Evolutionary conservation across 495 filamentous ascomycete genomes (phyloP), one percentile per base, ranked within the genome.

Genomic region (Wilcoxina mikolae): DNA sequence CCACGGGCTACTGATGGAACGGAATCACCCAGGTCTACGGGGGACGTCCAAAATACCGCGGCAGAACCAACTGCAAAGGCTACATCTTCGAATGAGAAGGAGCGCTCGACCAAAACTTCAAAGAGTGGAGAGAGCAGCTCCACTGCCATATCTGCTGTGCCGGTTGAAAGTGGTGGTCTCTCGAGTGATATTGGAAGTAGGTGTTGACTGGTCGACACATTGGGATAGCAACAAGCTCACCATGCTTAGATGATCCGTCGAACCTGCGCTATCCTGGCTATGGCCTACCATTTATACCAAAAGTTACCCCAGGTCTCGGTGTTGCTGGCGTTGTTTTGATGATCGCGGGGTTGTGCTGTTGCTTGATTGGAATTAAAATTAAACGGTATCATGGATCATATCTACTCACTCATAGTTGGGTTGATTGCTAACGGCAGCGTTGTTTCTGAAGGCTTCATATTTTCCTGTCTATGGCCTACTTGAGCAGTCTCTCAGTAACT

Each of bases 291-390:
- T 72, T 94, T 42, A 61, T 77, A 15, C 88, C 90, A 0, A 64
- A 61, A 26, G 76, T 95, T 42, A 94, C 85, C 10, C 89, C 90
- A 10, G 87, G 79, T 50, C 74, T 85, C 65, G 82, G 78, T 9
- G 78, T 95, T 54, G 78, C 82, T 26, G 90, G 90, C 5, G 78
- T 82, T 25, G 72, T 95, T 47, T 70, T 95, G 26, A 71, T 95
- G 17, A 62, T 79, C 17, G 76, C 78, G 11, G 90, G 90, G 10
- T 60, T 73, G 11, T 70, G 80, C 22, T 81, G 87, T 57, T 76
- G 80, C 15, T 64, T 95, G 29, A 74, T 94, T 57, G 90, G 90
- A 0, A 86, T 95, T 57, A 87, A 85, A 68, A 83, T 87, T 59
- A 74, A 79, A 77, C 83, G 81, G 79, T 80, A 68, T 39, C 25